Evolutionary conservation across 495 filamentous ascomycete genomes (phyloP).

Genomic region (Daldinia bambusicola): DNA sequence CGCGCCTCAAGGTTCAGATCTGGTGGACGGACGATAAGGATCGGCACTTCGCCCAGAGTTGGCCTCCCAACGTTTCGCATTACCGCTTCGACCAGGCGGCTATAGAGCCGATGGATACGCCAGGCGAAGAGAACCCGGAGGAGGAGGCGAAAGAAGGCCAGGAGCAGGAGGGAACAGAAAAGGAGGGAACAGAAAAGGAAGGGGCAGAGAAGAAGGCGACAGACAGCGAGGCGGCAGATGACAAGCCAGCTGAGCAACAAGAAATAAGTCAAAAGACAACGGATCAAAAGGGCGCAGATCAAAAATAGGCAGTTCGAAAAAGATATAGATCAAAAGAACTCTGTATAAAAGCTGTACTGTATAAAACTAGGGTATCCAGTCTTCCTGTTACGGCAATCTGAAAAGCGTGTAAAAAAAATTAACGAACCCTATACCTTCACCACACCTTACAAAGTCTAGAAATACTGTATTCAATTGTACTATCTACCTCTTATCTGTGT

Average conservation of each 20-base stretch:
- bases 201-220: no score
- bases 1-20: constrained; percentile 58
- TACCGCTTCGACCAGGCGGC: constrained; percentile 23
- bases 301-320: not conserved
- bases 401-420: constrained; percentile 25
- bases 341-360: constrained; percentile 5
- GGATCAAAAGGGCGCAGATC: not conserved
- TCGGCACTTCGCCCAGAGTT: constrained; percentile 70
- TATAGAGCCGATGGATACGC: not conserved
- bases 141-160: not conserved
- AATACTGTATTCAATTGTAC: constrained; percentile 37
- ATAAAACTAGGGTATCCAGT: not conserved
- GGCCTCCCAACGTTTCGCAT: constrained; percentile 77
- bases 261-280: not conserved
- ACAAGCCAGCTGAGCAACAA: not conserved
- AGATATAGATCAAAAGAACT: not conserved
- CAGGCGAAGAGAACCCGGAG: not conserved
- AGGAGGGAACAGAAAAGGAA: not conserved
- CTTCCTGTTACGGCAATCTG: constrained; percentile 10
- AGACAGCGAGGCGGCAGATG: no score
- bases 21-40: constrained; percentile 77
- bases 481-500: constrained; percentile 30
- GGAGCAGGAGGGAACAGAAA: not conserved
- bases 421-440: constrained; percentile 19
- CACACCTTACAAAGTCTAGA: constrained; percentile 16